Base-by-base conservation (phyloP, 257 asterid genomes). In the Rehmannia glutinosa region DNA sequence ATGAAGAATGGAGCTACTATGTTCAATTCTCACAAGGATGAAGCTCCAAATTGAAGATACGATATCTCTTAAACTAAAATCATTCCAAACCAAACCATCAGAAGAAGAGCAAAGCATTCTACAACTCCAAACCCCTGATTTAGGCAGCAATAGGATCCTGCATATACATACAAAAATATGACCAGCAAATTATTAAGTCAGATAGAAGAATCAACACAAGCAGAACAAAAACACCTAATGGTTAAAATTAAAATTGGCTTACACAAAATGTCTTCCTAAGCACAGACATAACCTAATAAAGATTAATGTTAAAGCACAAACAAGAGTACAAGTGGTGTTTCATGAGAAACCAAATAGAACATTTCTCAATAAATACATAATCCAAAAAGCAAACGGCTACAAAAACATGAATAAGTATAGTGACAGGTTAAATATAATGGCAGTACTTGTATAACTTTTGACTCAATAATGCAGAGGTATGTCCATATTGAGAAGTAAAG, bases 61-160 rank as follows among this genome's bases (percentile, higher is more conserved):
- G 12, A 13, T 15, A 8, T 41, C 67, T 61, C 61, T n/a, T 50
- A 45, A 41, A 47, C 36, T 52, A 51, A 60, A 51, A 50, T 41
- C 69, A 61, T 33, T 43, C 55, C 16, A 19, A 45, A 42, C 52
- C 70, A 61, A 59, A 43, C 71, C 71, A 33, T 38, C 39, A 12
- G 19, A 11, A 51, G 30, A 51, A 23, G 33, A 25, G 33, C 6
- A 30, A 28, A 51, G 39, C 66, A 38, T 42, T 62, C 58, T 45
- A 46, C 51, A 20, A 43, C 47, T 51, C 12, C 66, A 62, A 39
- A 11, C 45, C 51, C 28, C 45, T 38, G 60, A 46, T 60, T 61
- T 47, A 68, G 17, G 71, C 78, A 9, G 71, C 69, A 42, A 74
- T 74, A 30, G 78, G 78, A 52, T 74, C 78, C 78, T 74, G 78